phyloP scores from a whole-genome alignment of 2,329 filamentous ascomycete genomes.

The Calonectria multiphialidica region DNA sequence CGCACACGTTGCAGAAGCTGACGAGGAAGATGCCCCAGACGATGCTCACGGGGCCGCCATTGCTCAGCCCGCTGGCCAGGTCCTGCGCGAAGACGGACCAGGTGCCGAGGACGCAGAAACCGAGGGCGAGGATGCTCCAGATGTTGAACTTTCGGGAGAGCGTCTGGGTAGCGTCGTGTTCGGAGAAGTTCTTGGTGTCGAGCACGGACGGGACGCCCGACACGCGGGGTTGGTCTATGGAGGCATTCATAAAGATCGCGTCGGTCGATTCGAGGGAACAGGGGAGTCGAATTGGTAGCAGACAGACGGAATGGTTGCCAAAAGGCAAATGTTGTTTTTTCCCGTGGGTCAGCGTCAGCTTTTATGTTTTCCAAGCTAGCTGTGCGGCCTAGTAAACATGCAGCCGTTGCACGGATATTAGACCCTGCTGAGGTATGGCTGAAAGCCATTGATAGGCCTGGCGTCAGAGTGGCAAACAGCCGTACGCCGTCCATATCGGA shows the following conservation, averaged over 20 bases:
- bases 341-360: background rate
- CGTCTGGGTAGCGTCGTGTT: conserved; percentile 37
- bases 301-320: background rate
- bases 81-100: conserved; percentile 68
- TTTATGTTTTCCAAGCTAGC: background rate
- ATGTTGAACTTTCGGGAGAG: conserved; percentile 62
- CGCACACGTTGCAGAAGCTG: conserved; percentile 62
- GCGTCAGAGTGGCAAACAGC: background rate
- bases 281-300: background rate
- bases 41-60: conserved; percentile 65
- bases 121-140: conserved; percentile 67
- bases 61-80: conserved; percentile 60
- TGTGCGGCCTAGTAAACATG: background rate
- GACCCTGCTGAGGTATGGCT: background rate
- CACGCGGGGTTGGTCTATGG: background rate
- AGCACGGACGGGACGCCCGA: background rate
- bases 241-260: conserved; percentile 1
- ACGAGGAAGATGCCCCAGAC: conserved; percentile 67
- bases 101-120: conserved; percentile 68
- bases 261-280: background rate
- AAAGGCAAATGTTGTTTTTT: background rate
- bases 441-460: background rate
- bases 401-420: background rate
- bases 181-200: background rate
- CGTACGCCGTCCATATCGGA: background rate